Evolutionary conservation across 306 rosid genomes (phyloP).

Genomic region (Astragalus membranaceus): DNA sequence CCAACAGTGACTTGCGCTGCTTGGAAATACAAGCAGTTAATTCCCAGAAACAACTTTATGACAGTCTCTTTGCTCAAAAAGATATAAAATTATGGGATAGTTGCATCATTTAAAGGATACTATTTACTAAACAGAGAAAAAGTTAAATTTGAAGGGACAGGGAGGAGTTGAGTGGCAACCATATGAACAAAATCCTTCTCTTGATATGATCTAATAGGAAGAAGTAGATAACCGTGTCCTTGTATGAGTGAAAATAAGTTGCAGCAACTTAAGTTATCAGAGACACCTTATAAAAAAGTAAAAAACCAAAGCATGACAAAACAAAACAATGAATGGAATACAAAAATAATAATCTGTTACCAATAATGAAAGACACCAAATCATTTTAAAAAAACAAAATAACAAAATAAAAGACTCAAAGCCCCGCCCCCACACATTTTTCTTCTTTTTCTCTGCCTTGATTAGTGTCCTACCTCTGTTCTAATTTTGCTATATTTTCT

Average conservation of each 20-base stretch:
- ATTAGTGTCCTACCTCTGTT: background rate
- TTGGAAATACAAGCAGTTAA: constrained; percentile 7
- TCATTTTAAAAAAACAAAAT: no score
- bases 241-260: constrained; percentile 5
- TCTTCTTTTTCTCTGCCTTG: background rate
- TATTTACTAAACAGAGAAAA: background rate
- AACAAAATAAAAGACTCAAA: no score
- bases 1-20: constrained; percentile 84
- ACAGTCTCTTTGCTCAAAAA: background rate
- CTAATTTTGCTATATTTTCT: background rate
- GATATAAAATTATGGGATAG: background rate
- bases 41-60: constrained; percentile 6
- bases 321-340: background rate
- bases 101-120: constrained; percentile 1
- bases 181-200: background rate
- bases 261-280: background rate
- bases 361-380: no score
- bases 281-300: background rate
- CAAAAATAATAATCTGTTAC: no score
- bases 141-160: background rate
- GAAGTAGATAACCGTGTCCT: constrained; percentile 1
- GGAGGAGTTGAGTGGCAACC: background rate
- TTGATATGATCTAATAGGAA: background rate
- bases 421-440: no score
- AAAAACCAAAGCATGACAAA: background rate